These are phyloP conservation scores for Neobulgaria alba DNA, from an alignment of 2,329 filamentous ascomycete species.

Conservation along the genomic window DNA sequence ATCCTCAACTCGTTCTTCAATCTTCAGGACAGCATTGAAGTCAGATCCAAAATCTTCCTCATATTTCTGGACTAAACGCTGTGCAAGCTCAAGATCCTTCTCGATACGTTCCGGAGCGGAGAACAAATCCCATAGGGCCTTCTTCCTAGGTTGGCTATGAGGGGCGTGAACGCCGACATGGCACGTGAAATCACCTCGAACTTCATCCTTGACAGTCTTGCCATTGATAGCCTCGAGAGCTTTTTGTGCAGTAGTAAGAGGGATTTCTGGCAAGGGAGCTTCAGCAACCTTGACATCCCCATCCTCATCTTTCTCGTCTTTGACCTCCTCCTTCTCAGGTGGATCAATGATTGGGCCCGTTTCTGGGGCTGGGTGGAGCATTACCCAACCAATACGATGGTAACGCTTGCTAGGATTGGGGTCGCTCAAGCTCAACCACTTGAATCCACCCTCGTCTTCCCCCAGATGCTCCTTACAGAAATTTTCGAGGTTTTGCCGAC, in stretches of 20 bases:
- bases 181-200: constrained; percentile 91
- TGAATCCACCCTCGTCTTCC: constrained; percentile 84
- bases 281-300: constrained; percentile 46
- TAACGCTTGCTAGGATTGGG: constrained; percentile 96
- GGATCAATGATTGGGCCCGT: constrained; percentile 56
- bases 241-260: constrained; percentile 63
- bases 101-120: constrained; percentile 90
- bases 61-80: constrained; percentile 73
- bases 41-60: constrained; percentile 74
- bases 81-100: constrained; percentile 76
- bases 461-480: constrained; percentile 94
- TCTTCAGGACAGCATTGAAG: constrained; percentile 68
- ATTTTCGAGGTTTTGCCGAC: constrained; percentile 81
- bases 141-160: constrained; percentile 77
- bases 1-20: constrained; percentile 81
- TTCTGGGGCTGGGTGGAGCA: constrained; percentile 76
- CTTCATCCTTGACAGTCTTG: constrained; percentile 92
- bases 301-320: constrained; percentile 39
- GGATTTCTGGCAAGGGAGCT: constrained; percentile 33
- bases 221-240: constrained; percentile 92
- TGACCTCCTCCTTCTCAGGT: constrained; percentile 48
- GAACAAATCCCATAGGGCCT: constrained; percentile 94
- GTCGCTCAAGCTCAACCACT: constrained; percentile 91
- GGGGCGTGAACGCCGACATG: constrained; percentile 95
- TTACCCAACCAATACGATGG: constrained; percentile 97